phyloP scores from a whole-genome alignment of 257 asterid genomes.

The Solanum habrochaites region DNA sequence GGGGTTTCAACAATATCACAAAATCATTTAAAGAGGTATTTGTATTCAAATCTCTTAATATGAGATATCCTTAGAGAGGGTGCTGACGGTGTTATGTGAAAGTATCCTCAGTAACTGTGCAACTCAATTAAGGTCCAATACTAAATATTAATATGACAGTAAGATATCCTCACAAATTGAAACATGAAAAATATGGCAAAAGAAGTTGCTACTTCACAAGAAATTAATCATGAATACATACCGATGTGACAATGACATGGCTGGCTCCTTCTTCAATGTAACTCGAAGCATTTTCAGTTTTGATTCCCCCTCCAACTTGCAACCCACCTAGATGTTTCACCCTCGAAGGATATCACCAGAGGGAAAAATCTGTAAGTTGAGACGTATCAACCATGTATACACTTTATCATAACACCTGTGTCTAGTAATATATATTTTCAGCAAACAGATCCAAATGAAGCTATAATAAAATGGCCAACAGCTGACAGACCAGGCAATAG shows the following conservation, averaged over 20 bases:
- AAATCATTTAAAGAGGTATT: not conserved
- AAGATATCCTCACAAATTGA: not conserved
- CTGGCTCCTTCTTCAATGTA: conserved; percentile 93
- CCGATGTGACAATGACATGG: conserved; percentile 94
- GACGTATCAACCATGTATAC: conserved; percentile 4
- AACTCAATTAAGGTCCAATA: not conserved
- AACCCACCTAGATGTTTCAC: conserved; percentile 71
- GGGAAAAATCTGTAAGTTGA: conserved; percentile 20
- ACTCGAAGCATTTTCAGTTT: conserved; percentile 59
- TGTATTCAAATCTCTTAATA: not conserved
- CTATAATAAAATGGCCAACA: not conserved
- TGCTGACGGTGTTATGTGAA: not conserved
- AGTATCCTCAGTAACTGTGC: not conserved
- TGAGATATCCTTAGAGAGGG: not conserved
- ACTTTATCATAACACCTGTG: conserved; percentile 1
- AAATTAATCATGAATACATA: conserved; percentile 24
- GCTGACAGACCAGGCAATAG: not conserved
- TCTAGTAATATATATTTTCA: not conserved
- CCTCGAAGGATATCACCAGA: conserved; percentile 24
- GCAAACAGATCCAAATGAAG: not conserved
- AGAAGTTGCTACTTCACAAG: not conserved
- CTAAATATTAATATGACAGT: not conserved
- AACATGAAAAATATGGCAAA: not conserved
- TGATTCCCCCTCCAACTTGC: conserved; percentile 98
- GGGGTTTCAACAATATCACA: not conserved